These are phyloP conservation scores for Hypholoma fasciculare DNA, from an alignment of 768 basidiomycete genomes.

Conservation along the genomic window DNA sequence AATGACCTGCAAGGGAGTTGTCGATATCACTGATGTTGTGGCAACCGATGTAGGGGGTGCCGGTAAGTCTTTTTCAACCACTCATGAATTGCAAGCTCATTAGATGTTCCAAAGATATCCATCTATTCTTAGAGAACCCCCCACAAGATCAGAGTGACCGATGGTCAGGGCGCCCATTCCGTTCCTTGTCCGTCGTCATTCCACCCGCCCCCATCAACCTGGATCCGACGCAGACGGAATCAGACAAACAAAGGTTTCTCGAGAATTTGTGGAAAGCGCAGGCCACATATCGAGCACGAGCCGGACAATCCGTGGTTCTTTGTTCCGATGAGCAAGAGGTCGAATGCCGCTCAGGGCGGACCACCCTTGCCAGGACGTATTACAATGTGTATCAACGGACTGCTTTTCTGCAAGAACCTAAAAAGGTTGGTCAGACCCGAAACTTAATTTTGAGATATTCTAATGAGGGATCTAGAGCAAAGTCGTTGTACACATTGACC, in stretches of 20 bases:
- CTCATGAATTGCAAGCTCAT: not conserved
- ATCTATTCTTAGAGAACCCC: slow-evolving; percentile 81
- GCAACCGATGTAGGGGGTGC: slow-evolving; percentile 84
- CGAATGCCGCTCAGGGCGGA: slow-evolving; percentile 59
- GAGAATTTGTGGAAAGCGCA: slow-evolving; percentile 90
- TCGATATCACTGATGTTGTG: slow-evolving; percentile 83
- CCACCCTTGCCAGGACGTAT: slow-evolving; percentile 76
- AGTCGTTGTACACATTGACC: slow-evolving; percentile 87
- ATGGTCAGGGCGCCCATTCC: slow-evolving; percentile 87
- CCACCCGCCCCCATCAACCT: slow-evolving; percentile 68
- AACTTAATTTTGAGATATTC: not conserved
- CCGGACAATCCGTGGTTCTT: slow-evolving; percentile 73
- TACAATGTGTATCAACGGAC: slow-evolving; percentile 88
- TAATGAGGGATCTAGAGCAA: slow-evolving; percentile 60
- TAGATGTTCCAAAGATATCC: slow-evolving; percentile 60
- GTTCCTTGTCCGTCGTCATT: slow-evolving; percentile 74
- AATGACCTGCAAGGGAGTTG: slow-evolving; percentile 80
- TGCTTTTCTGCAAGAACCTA: slow-evolving; percentile 73
- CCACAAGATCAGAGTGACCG: slow-evolving; percentile 81
- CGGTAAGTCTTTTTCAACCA: slow-evolving; percentile 47
- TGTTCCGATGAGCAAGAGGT: slow-evolving; percentile 76
- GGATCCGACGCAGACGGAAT: slow-evolving; percentile 62
- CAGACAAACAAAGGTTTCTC: slow-evolving; percentile 80
- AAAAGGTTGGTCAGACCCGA: slow-evolving; percentile 57
- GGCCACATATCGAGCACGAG: slow-evolving; percentile 72